A percentile compares a stretch with the other conserved stretches of the same genome.
phyloP scores from a whole-genome alignment of 306 rosid genomes.

The Vigna mungo region DNA sequence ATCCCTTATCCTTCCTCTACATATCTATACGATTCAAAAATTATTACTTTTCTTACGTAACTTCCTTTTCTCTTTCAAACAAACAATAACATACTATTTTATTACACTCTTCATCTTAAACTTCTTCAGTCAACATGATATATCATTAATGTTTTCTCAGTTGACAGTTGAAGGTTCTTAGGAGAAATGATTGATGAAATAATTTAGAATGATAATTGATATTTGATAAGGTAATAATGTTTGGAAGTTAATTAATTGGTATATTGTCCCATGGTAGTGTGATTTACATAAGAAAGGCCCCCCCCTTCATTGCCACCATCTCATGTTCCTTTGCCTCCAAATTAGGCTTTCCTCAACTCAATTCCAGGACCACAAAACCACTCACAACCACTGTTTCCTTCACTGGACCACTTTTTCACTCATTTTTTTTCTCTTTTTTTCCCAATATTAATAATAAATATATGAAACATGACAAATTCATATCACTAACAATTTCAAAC shows the following conservation, averaged over 20 bases:
- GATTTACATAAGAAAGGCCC: slow-evolving; percentile 26
- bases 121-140: too few species aligned
- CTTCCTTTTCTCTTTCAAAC: too few species aligned
- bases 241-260: slow-evolving; percentile 20
- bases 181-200: neutral
- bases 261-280: slow-evolving; percentile 8
- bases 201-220: neutral
- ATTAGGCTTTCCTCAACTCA: slow-evolving; percentile 54
- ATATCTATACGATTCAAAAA: too few species aligned
- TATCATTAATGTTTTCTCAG: neutral
- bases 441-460: neutral
- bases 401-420: slow-evolving; percentile 69
- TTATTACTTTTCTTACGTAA: too few species aligned
- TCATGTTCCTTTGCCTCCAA: slow-evolving; percentile 53
- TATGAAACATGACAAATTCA: neutral
- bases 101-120: too few species aligned
- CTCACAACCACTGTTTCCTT: slow-evolving; percentile 44
- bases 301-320: slow-evolving; percentile 5
- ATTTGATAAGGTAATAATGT: slow-evolving; percentile 28
- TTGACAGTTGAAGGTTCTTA: neutral
- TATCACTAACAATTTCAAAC: too few species aligned
- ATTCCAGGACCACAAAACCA: slow-evolving; percentile 77
- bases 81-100: too few species aligned
- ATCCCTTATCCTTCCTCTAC: neutral
- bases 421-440: slow-evolving; percentile 11